Base-by-base conservation (phyloP, 148 eudicot genomes). In the Persicaria tinctoria region DNA sequence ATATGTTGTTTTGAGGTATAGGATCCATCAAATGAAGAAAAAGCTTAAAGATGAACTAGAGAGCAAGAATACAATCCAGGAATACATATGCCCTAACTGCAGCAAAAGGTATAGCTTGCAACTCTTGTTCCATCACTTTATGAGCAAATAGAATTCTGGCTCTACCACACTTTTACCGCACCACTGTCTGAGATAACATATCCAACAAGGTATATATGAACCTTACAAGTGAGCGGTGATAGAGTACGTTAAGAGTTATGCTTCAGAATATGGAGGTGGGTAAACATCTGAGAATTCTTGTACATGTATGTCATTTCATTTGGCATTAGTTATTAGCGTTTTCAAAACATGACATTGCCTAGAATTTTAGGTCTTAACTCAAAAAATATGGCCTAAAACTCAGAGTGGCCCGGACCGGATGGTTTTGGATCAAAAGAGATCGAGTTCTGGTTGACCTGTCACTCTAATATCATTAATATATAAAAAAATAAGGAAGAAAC, bases 31-130 rank as follows among this genome's bases (percentile, higher is more conserved):
- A 11, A 92, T 96, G 97, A 90, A 83, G 87, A 92, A 96, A 83
- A 92, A 89, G 77, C 73, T 96, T 77, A 96, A 90, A 86, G 99
- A 96, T 83, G 97, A 96, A 72, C 74, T 96, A 77, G 99, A 96
- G 64, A 87, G 92, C 87, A 96, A 88, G 89, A 96, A 96, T 81
- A 92, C 97, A 23, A 81, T 96, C 70, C 97, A 92, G 91, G 94
- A 89, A 78, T 96, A 96, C 79, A 89, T 89, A 66, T 96, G 99
- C 76, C 97, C 97, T 71, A 91, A 88, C 79, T 96, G 99, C 78
- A 82, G 74, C 71, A 92, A 89, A 84, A 92, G 97, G 99, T 90
- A 75, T 75, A 59, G 23, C 48, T 13, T 75, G 46, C 46, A 64
- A 59, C 14, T 16, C 14, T n/a, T n/a, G n/a, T n/a, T n/a, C n/a